These are phyloP conservation scores for Trichoderma arundinaceum DNA, from an alignment of 2,329 filamentous ascomycete genomes.

Conservation along the genomic window DNA sequence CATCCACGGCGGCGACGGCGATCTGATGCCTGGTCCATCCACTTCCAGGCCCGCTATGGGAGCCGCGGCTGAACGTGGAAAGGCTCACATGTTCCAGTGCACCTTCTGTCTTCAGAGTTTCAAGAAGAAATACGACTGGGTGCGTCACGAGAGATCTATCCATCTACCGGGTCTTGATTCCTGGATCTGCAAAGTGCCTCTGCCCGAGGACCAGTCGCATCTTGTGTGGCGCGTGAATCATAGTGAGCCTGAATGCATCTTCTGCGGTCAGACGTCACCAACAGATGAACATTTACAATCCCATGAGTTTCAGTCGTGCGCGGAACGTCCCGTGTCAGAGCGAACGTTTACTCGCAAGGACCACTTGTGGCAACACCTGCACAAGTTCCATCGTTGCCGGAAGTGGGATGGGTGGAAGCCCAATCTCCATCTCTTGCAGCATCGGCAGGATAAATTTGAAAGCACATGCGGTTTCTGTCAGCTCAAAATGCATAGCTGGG, in stretches of 20 bases:
- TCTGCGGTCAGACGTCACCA: slow-evolving; percentile 46
- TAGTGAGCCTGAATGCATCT: slow-evolving; percentile 49
- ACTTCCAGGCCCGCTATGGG: slow-evolving; percentile 31
- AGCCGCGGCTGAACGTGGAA: slow-evolving; percentile 32
- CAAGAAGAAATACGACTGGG: slow-evolving; percentile 50
- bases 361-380: slow-evolving; percentile 50
- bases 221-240: slow-evolving; percentile 57
- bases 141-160: slow-evolving; percentile 57
- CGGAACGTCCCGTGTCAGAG: slow-evolving; percentile 52
- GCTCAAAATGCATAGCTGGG: slow-evolving; percentile 46
- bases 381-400: slow-evolving; percentile 53
- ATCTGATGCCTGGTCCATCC: slow-evolving; percentile 33
- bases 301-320: slow-evolving; percentile 55
- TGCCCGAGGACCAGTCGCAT: slow-evolving; percentile 45
- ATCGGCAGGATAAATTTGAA: slow-evolving; percentile 36
- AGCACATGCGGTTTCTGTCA: slow-evolving; percentile 50
- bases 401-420: slow-evolving; percentile 56
- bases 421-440: slow-evolving; percentile 44
- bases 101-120: slow-evolving; percentile 48
- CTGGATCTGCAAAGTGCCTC: slow-evolving; percentile 57
- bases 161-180: slow-evolving; percentile 51
- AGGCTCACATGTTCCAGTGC: slow-evolving; percentile 44
- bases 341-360: slow-evolving; percentile 52
- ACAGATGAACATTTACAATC: slow-evolving; percentile 46
- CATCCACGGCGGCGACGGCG: slow-evolving; percentile 11